Percentiles rank a stretch among this genome's conserved stretches.
These are phyloP conservation scores for Vitis rotundifolia DNA, from an alignment of 164 flowering plant genomes.

Conservation along the genomic window DNA sequence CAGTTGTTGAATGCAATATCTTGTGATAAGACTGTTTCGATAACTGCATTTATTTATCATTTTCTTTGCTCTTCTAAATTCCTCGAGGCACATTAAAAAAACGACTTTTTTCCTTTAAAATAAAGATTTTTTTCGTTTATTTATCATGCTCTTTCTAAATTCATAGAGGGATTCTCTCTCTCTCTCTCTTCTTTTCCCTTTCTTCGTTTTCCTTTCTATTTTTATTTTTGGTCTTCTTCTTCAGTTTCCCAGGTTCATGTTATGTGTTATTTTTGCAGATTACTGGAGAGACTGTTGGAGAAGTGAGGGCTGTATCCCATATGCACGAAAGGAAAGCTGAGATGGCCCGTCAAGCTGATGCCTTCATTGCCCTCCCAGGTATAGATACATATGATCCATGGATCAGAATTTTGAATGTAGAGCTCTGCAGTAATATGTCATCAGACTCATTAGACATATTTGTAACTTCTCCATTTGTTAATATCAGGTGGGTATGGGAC, in stretches of 20 bases:
- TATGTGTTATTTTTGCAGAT: slow-evolving; percentile 36
- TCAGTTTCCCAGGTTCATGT: too few relatives aligned
- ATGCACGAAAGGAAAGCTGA: slow-evolving; percentile 97
- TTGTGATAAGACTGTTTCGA: not conserved
- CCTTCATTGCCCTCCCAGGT: slow-evolving; percentile 97
- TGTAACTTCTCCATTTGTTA: not conserved
- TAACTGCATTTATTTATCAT: not conserved
- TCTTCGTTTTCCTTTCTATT: too few relatives aligned
- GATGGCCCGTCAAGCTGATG: slow-evolving; percentile 95
- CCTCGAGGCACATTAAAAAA: too few relatives aligned
- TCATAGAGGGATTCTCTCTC: too few relatives aligned
- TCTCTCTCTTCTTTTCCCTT: too few relatives aligned
- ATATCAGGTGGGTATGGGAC: slow-evolving; percentile 93
- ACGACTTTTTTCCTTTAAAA: too few relatives aligned
- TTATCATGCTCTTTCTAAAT: too few relatives aligned
- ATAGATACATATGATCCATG: slow-evolving; percentile 4
- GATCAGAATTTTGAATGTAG: not conserved
- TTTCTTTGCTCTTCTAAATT: not conserved
- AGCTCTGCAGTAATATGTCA: too few relatives aligned
- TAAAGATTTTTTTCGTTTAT: too few relatives aligned
- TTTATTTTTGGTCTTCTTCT: too few relatives aligned
- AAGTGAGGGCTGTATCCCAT: slow-evolving; percentile 80
- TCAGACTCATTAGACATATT: too few relatives aligned
- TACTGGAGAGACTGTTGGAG: slow-evolving; percentile 85
- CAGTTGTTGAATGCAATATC: not conserved